phyloP scores from a whole-genome alignment of 352 stramenopile genomes.

The Pythium insidiosum region DNA sequence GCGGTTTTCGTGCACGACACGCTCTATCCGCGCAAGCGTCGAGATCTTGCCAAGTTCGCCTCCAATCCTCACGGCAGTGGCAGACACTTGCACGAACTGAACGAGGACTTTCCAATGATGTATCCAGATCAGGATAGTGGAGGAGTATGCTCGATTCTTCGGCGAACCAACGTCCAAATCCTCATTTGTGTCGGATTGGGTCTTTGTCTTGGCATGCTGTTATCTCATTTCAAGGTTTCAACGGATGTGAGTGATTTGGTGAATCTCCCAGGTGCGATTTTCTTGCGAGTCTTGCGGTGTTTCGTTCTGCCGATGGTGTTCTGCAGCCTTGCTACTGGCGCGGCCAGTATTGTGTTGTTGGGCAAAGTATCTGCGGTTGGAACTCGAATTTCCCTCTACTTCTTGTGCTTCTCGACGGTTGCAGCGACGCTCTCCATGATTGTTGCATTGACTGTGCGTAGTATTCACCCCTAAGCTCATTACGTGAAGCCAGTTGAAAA shows the following conservation, averaged over 20 bases:
- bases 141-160: neutral
- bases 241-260: conserved; percentile 25
- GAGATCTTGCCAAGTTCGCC: conserved; percentile 7
- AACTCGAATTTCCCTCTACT: conserved; percentile 39
- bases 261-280: conserved; percentile 30
- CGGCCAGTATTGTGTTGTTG: conserved; percentile 55
- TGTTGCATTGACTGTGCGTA: conserved; percentile 33
- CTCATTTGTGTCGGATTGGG: conserved; percentile 27
- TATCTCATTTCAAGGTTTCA: conserved; percentile 27
- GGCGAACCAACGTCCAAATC: conserved; percentile 27
- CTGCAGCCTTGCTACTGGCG: conserved; percentile 42
- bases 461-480: neutral
- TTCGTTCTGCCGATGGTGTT: conserved; percentile 67
- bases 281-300: conserved; percentile 39
- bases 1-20: conserved; percentile 29
- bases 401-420: conserved; percentile 29
- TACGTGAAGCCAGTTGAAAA: neutral
- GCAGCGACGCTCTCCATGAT: conserved; percentile 25
- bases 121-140: neutral
- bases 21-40: conserved; percentile 13
- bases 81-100: neutral
- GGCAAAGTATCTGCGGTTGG: conserved; percentile 57
- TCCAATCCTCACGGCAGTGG: no score
- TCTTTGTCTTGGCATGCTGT: conserved; percentile 18
- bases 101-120: neutral